These are phyloP conservation scores for Penicillium taxi DNA, from an alignment of 495 filamentous ascomycete genomes.

Conservation along the genomic window DNA sequence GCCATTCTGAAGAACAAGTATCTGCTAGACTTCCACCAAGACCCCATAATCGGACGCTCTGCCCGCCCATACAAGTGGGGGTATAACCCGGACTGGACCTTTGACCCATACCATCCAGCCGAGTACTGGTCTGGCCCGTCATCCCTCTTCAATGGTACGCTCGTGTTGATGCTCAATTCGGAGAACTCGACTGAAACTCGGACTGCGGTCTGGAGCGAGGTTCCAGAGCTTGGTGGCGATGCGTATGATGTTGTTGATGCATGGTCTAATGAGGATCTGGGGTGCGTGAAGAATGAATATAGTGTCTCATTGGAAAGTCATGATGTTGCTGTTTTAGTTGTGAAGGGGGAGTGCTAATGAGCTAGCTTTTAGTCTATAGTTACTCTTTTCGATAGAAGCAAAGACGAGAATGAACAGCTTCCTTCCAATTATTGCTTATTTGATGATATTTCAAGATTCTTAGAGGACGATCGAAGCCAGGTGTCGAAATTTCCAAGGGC, in stretches of 20 bases:
- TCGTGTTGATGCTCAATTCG: slow-evolving; percentile 51
- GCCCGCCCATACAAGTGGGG: slow-evolving; percentile 61
- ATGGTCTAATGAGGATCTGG: slow-evolving; percentile 46
- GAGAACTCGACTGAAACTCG: slow-evolving; percentile 28
- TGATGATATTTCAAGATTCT: too few species aligned
- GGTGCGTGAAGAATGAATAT: slow-evolving; percentile 34
- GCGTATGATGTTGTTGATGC: slow-evolving; percentile 44
- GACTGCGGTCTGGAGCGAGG: slow-evolving; percentile 42
- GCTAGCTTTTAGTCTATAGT: too few species aligned
- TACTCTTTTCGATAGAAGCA: too few species aligned
- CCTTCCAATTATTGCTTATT: too few species aligned
- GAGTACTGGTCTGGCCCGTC: slow-evolving; percentile 55
- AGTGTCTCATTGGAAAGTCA: slow-evolving; percentile 33
- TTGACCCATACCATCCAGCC: slow-evolving; percentile 48
- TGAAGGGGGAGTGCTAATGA: slow-evolving; percentile 25
- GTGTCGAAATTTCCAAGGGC: too few species aligned
- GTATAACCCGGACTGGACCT: slow-evolving; percentile 54
- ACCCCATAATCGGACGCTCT: slow-evolving; percentile 42
- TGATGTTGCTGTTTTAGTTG: slow-evolving; percentile 42
- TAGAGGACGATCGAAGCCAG: too few species aligned
- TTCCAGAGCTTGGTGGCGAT: slow-evolving; percentile 41
- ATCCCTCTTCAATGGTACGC: slow-evolving; percentile 33
- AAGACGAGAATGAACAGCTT: too few species aligned
- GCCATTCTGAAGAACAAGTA: slow-evolving; percentile 50
- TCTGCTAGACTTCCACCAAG: slow-evolving; percentile 57